Evolutionary conservation across 1,284 basidiomycete genomes (phyloP).

Genomic region (Waitea zeae): DNA sequence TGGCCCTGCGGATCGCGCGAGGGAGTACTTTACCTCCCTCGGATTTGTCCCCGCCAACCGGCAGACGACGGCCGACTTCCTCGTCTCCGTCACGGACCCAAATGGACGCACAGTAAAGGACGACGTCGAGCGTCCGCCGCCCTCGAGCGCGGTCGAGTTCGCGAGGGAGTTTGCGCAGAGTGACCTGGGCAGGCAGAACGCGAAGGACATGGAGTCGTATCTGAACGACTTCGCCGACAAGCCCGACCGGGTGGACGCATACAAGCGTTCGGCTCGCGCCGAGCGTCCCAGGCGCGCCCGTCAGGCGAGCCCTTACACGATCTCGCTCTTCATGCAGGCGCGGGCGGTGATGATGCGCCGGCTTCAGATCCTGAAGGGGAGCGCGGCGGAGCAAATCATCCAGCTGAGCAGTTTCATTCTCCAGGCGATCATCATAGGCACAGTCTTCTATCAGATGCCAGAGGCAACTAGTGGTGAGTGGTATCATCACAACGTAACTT

Average conservation of each 20-base stretch:
- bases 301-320: slow-evolving; percentile 15
- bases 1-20: slow-evolving; percentile 31
- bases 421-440: slow-evolving; percentile 56
- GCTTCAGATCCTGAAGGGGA: slow-evolving; percentile 51
- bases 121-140: slow-evolving; percentile 24
- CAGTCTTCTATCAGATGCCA: too few relatives aligned
- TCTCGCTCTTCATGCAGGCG: slow-evolving; percentile 31
- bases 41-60: slow-evolving; percentile 37
- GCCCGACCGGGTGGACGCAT: slow-evolving; percentile 16
- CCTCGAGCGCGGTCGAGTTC: slow-evolving; percentile 32
- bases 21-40: slow-evolving; percentile 42
- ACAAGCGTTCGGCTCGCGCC: slow-evolving; percentile 27
- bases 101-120: slow-evolving; percentile 25
- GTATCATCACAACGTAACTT: too few relatives aligned
- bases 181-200: slow-evolving; percentile 19
- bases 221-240: slow-evolving; percentile 16
- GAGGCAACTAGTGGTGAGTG: too few relatives aligned
- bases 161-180: slow-evolving; percentile 26
- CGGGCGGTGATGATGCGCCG: slow-evolving; percentile 48
- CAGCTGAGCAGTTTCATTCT: slow-evolving; percentile 33
- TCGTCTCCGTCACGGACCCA: slow-evolving; percentile 32
- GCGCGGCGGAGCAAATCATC: slow-evolving; percentile 22
- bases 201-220: slow-evolving; percentile 27
- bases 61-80: slow-evolving; percentile 45
- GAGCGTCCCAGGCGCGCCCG: slow-evolving; percentile 25